Conservation (phyloP, 2,329 filamentous ascomycete species). For the Diaporthe sp. region DNA sequence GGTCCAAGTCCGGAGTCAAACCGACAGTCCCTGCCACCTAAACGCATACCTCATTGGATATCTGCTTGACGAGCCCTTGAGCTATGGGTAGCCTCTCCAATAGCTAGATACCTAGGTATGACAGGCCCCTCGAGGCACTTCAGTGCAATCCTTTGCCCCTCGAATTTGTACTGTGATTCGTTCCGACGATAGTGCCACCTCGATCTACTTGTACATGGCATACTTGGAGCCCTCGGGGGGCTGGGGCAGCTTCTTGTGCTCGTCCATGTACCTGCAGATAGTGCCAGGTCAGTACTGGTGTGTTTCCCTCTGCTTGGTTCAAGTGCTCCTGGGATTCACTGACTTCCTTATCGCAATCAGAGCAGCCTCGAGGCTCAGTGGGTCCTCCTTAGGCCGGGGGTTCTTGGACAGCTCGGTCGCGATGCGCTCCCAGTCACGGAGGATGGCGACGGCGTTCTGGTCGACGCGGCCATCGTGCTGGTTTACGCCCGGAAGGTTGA, state of each 20-base stretch:
- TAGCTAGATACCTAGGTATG: not conserved
- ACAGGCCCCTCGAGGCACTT: not conserved
- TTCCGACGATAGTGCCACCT: not conserved
- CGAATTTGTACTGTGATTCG: not conserved
- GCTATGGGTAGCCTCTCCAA: not conserved
- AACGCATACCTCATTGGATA: not conserved
- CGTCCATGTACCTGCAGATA: constrained; percentile 85
- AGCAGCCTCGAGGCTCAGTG: constrained; percentile 52
- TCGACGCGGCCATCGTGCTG: constrained; percentile 86
- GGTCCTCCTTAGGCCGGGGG: constrained; percentile 50
- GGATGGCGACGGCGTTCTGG: constrained; percentile 80
- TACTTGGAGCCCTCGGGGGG: constrained; percentile 83
- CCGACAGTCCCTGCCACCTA: not conserved
- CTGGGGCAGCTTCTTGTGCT: constrained; percentile 96
- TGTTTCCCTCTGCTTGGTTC: too few relatives aligned
- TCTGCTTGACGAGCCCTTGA: not conserved
- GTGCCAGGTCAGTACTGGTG: constrained; percentile 43
- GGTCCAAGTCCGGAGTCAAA: not conserved
- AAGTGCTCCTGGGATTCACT: constrained; percentile 5
- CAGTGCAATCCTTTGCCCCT: not conserved
- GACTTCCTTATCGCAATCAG: constrained; percentile 53
- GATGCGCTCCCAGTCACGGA: constrained; percentile 91
- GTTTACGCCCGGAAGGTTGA: constrained; percentile 97
- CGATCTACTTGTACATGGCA: constrained; percentile 49
- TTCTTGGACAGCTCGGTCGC: constrained; percentile 79